Evolutionary conservation across 2,329 filamentous ascomycete species (phyloP), one percentile per base, ranked within the genome.

Genomic region (Colletotrichum neosansevieriae): DNA sequence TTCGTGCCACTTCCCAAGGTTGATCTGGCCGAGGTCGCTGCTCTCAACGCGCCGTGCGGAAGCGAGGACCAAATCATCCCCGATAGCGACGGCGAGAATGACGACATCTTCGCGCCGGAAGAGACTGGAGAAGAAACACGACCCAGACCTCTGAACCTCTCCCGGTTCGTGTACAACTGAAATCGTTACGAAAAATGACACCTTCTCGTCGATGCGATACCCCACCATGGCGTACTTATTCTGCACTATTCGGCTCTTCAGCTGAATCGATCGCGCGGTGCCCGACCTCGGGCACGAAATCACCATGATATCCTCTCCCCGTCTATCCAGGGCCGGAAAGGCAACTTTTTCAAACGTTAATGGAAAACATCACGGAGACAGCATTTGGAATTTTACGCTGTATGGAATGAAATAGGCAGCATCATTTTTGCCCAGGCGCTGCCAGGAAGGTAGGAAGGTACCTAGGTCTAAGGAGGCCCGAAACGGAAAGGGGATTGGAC

Each of bases 51-150:
- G 59, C 67, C 79, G 11, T 70, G 78, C 6, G 87, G 87, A 13
- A 89, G 87, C 72, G 87, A 89, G 73, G 87, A 89, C 64, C 81
- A 86, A 62, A 83, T 89, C 69, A 76, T 85, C 13, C 83, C 83
- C 29, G 85, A 85, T 74, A 87, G 85, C 69, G 84, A 85, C 67
- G 83, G 73, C 17, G 84, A 85, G 62, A 79, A 80, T 17, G 82
- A 83, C 12, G 69, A 71, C 6, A 81, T 83, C 38, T 42, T 69
- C 24, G 71, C 75, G 21, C 74, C 78, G 10, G 61, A 70, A 11
- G 60, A 53, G 5, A 36, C 21, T 32, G 70, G 68, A 2, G 76
- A 77, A 3, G 70, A 70, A 7, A 70, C 70, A 7, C 72, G 73
- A 1, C 71, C 76, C 6, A 81, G 79, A 45, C 21, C 50, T 10